phyloP scores from a whole-genome alignment of 306 rosid genomes.

The Crotalaria pallida region DNA sequence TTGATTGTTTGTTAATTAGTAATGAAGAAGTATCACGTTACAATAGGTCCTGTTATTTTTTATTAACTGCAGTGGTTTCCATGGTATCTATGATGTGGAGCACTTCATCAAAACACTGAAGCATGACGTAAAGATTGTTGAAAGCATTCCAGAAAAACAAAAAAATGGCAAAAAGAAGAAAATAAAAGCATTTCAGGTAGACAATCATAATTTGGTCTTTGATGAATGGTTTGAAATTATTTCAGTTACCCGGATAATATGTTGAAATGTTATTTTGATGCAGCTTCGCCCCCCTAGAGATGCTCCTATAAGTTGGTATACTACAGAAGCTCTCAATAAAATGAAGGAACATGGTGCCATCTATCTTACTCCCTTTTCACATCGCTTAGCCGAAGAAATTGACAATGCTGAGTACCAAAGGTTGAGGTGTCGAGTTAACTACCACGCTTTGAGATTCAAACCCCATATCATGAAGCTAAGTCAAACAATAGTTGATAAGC shows the following conservation, averaged over 20 bases:
- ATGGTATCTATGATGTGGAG: conserved; percentile 92
- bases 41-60: neutral
- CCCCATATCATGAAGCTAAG: conserved; percentile 83
- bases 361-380: conserved; percentile 95
- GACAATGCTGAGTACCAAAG: conserved; percentile 91
- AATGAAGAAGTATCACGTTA: neutral
- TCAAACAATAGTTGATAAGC: conserved; percentile 89
- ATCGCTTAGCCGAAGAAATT: conserved; percentile 96
- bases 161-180: conserved; percentile 77
- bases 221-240: conserved; percentile 10
- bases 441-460: conserved; percentile 94
- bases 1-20: conserved; percentile 4
- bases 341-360: conserved; percentile 92
- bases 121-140: conserved; percentile 77
- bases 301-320: conserved; percentile 88
- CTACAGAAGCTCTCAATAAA: conserved; percentile 67
- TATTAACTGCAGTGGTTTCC: conserved; percentile 68
- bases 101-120: conserved; percentile 73
- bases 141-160: conserved; percentile 73
- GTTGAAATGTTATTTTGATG: conserved; percentile 23
- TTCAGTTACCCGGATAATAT: conserved; percentile 14
- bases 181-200: conserved; percentile 89
- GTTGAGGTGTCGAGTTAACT: conserved; percentile 91
- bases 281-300: conserved; percentile 94
- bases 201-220: neutral